phyloP scores from a whole-genome alignment of 1,139 yeast species.

The Geotrichum bryndzae region DNA sequence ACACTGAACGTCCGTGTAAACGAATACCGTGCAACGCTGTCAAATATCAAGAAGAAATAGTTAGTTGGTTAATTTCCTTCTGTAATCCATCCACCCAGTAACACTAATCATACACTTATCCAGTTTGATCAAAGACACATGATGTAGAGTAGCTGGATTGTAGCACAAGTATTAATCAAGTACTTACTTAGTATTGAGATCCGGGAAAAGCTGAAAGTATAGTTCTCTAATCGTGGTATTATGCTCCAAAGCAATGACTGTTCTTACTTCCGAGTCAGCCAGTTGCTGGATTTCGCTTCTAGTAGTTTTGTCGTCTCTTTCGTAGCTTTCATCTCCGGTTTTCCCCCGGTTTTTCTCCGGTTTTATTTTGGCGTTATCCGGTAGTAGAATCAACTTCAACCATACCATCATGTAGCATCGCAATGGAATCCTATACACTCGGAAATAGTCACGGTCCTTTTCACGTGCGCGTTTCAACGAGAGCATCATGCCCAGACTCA shows the following conservation, averaged over 20 bases:
- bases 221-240: constrained; percentile 18
- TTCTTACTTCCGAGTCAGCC: constrained; percentile 9
- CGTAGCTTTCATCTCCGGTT: background rate
- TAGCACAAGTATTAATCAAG: background rate
- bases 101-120: no score
- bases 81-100: background rate
- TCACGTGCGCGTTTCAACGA: constrained; percentile 8
- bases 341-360: background rate
- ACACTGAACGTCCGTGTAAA: constrained; percentile 15
- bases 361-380: constrained; percentile 2
- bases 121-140: no score
- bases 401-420: constrained; percentile 17
- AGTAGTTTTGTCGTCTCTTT: background rate
- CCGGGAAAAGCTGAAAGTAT: constrained; percentile 17
- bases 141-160: no score
- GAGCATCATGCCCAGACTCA: constrained; percentile 8
- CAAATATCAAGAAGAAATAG: background rate
- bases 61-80: background rate
- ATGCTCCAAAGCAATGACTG: constrained; percentile 17
- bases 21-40: constrained; percentile 16
- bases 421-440: constrained; percentile 14
- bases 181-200: constrained; percentile 15
- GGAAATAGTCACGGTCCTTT: constrained; percentile 9
- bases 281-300: constrained; percentile 2
- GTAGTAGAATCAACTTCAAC: constrained; percentile 14